Conservation (phyloP, 495 filamentous ascomycete genomes). For the Apiosordaria backusii region DNA sequence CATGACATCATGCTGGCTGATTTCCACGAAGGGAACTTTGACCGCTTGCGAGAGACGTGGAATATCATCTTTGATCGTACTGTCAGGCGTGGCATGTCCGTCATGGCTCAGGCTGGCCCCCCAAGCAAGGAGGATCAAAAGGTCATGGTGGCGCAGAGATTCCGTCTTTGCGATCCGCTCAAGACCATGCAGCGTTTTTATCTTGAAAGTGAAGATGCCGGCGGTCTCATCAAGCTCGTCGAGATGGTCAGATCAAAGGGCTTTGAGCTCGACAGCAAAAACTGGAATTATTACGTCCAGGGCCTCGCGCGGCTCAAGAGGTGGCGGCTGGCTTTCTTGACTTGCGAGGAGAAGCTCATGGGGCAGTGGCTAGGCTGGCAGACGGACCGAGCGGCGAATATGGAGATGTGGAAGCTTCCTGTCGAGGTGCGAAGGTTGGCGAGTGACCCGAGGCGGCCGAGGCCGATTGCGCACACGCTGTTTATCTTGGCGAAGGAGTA, state of each 20-base stretch:
- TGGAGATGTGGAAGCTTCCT: conserved; percentile 27
- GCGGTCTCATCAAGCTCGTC: conserved; percentile 49
- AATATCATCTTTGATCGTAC: conserved; percentile 52
- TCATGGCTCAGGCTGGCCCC: not conserved
- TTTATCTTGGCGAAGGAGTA: conserved; percentile 39
- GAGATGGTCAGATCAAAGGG: conserved; percentile 53
- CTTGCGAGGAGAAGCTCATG: conserved; percentile 73
- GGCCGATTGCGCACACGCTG: conserved; percentile 40
- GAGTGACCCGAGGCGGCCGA: conserved; percentile 28
- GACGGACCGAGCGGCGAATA: conserved; percentile 19
- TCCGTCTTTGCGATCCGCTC: conserved; percentile 55
- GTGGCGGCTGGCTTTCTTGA: conserved; percentile 54
- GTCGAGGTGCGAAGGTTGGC: conserved; percentile 37
- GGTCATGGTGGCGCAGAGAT: conserved; percentile 54
- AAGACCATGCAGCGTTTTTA: conserved; percentile 60
- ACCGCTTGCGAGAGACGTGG: conserved; percentile 65
- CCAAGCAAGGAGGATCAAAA: conserved; percentile 10
- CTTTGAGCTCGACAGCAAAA: conserved; percentile 60
- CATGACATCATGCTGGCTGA: conserved; percentile 63
- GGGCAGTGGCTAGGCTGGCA: conserved; percentile 70
- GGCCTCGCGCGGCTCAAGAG: conserved; percentile 42
- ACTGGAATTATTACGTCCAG: conserved; percentile 61
- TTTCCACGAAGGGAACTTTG: conserved; percentile 50
- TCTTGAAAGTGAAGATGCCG: conserved; percentile 41
- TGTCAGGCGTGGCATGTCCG: conserved; percentile 35